Percentiles rank a stretch among this genome's conserved stretches.
Evolutionary conservation across 192 early-diverging fungal species (phyloP).

Genomic region (Podila epicladia): DNA sequence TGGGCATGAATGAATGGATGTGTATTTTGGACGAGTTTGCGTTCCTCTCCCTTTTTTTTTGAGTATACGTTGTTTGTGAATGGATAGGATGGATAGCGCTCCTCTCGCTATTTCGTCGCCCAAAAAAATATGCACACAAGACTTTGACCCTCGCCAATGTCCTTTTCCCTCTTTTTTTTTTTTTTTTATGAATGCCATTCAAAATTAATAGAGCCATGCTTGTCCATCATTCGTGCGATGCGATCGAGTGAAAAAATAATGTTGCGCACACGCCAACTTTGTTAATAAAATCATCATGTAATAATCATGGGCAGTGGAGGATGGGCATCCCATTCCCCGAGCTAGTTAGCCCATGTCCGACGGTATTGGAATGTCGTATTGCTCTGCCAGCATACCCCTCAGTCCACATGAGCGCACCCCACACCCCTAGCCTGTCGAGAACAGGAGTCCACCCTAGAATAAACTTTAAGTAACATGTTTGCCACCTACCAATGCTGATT

Average conservation of each 20-base stretch:
- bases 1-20: not conserved
- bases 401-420: not conserved
- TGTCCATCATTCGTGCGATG: not conserved
- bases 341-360: not conserved
- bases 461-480: not conserved
- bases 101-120: not conserved
- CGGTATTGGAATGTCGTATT: not conserved
- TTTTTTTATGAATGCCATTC: not conserved
- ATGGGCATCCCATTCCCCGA: too few relatives aligned
- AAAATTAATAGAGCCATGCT: not conserved
- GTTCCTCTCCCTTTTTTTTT: not conserved
- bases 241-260: not conserved
- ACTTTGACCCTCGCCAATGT: too few relatives aligned
- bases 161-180: too few relatives aligned
- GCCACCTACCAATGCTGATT: constrained; percentile 80
- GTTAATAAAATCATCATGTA: too few relatives aligned
- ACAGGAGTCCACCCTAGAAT: not conserved
- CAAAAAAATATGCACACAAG: too few relatives aligned
- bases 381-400: not conserved
- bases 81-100: not conserved
- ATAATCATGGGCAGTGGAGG: too few relatives aligned
- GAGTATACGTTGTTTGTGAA: not conserved
- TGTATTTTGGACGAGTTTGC: not conserved
- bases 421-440: not conserved
- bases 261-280: constrained; percentile 2